Evolutionary conservation across 2,329 filamentous ascomycete genomes (phyloP).

Genomic region (Dothideomycetes sp.): DNA sequence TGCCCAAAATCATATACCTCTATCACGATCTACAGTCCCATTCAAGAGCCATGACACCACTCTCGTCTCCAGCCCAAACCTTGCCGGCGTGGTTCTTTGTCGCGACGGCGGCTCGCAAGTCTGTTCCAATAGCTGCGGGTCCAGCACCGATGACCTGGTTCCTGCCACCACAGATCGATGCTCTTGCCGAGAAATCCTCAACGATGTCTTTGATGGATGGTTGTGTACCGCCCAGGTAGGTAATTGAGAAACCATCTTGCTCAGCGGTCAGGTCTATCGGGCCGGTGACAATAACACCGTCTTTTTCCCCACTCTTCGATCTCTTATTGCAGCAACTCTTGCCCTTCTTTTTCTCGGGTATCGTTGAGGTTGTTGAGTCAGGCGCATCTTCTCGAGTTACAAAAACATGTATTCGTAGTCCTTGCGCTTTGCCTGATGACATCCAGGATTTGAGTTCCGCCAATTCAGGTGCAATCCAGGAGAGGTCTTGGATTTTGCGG

Average conservation of each 20-base stretch:
- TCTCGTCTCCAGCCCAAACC: conserved; percentile 14
- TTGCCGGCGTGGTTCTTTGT: conserved; percentile 10
- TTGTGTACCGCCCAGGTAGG: conserved; percentile 8
- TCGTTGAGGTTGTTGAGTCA: background rate
- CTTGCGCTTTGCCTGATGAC: background rate
- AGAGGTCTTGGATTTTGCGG: conserved; percentile 11
- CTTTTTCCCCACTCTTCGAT: background rate
- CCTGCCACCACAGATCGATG: conserved; percentile 10
- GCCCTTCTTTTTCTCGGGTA: background rate
- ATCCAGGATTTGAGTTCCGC: conserved; percentile 5
- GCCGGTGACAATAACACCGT: background rate
- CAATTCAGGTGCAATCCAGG: conserved; percentile 13
- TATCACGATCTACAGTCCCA: conserved; percentile 15
- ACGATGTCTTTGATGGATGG: conserved; percentile 13
- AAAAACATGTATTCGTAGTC: conserved; percentile 12
- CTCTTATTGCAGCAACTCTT: conserved; percentile 10
- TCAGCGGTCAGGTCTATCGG: conserved; percentile 2
- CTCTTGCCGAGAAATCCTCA: conserved; percentile 7
- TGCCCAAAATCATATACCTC: too few species aligned
- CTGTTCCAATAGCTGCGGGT: conserved; percentile 11
- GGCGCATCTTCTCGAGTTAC: conserved; percentile 13
- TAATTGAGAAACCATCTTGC: conserved; percentile 2
- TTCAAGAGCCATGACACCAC: conserved; percentile 12
- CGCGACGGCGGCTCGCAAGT: conserved; percentile 12
- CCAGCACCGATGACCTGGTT: conserved; percentile 13